Conservation (phyloP, 305 asterid species). For the Fraxinus sp. region DNA sequence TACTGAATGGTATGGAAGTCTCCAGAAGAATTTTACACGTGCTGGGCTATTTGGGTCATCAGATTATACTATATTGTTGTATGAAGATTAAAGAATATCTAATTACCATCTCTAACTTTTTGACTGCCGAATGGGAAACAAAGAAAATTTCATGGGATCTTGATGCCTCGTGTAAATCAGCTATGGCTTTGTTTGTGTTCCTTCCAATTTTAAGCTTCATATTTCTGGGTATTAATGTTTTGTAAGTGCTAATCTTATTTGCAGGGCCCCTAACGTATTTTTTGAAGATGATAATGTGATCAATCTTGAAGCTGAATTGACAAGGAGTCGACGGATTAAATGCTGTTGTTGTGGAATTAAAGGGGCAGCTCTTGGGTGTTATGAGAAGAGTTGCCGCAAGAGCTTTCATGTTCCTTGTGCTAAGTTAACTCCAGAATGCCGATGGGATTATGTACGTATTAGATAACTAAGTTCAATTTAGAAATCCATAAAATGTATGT, state of each 20-base stretch:
- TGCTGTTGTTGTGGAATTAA: constrained; percentile 83
- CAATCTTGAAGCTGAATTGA: constrained; percentile 79
- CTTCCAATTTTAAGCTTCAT: background rate
- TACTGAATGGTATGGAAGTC: constrained; percentile 68
- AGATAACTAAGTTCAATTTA: background rate
- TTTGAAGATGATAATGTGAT: constrained; percentile 61
- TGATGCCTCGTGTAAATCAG: background rate
- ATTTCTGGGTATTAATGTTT: background rate
- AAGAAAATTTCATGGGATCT: background rate
- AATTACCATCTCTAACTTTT: constrained; percentile 2
- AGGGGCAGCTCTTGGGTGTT: constrained; percentile 98
- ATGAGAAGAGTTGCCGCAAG: constrained; percentile 75
- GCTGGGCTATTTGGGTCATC: background rate
- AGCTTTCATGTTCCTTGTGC: constrained; percentile 98
- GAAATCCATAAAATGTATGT: background rate
- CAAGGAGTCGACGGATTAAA: constrained; percentile 72
- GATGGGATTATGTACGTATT: constrained; percentile 80
- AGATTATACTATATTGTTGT: background rate
- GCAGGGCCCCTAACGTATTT: constrained; percentile 97
- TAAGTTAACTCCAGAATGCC: constrained; percentile 68
- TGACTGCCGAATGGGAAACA: background rate
- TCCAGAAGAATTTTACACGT: background rate
- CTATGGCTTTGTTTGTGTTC: background rate
- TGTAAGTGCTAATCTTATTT: constrained; percentile 6
- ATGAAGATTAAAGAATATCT: background rate